Evolutionary conservation across 441 rosid genomes (phyloP).

Genomic region (Geranium incanum): DNA sequence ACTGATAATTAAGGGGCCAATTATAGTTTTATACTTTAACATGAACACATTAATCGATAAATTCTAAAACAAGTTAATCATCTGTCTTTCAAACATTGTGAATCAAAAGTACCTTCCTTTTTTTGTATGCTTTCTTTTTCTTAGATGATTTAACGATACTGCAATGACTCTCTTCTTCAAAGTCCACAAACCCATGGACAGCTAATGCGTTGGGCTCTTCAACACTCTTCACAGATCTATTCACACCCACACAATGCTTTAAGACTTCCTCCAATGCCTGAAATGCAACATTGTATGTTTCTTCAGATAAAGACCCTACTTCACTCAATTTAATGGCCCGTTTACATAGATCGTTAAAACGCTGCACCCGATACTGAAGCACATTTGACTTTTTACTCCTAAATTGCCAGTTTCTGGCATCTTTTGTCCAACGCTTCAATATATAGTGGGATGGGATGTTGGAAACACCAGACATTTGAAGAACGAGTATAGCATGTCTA

Average conservation of each 20-base stretch:
- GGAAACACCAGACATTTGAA: constrained; percentile 46
- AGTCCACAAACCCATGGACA: neutral
- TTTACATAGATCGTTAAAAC: neutral
- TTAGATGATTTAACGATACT: neutral
- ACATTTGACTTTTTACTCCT: neutral
- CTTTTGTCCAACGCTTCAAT: constrained; percentile 54
- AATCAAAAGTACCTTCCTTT: neutral
- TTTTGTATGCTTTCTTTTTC: neutral
- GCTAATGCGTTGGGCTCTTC: constrained; percentile 2
- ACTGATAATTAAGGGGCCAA: too few relatives aligned
- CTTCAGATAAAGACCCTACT: neutral
- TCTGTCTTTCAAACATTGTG: neutral
- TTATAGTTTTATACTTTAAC: too few relatives aligned
- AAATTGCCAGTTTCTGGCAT: constrained; percentile 26
- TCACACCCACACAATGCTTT: neutral
- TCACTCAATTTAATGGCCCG: neutral
- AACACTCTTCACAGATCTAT: neutral
- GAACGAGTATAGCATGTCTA: constrained; percentile 57
- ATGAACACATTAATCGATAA: too few relatives aligned
- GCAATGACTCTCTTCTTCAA: neutral
- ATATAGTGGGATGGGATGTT: constrained; percentile 46
- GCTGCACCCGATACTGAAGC: neutral
- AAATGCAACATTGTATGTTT: neutral
- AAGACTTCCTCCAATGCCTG: neutral
- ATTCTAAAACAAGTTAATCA: too few relatives aligned